These are phyloP conservation scores for Microcera coccophila DNA, from an alignment of 2,329 filamentous ascomycete genomes.

Conservation along the genomic window DNA sequence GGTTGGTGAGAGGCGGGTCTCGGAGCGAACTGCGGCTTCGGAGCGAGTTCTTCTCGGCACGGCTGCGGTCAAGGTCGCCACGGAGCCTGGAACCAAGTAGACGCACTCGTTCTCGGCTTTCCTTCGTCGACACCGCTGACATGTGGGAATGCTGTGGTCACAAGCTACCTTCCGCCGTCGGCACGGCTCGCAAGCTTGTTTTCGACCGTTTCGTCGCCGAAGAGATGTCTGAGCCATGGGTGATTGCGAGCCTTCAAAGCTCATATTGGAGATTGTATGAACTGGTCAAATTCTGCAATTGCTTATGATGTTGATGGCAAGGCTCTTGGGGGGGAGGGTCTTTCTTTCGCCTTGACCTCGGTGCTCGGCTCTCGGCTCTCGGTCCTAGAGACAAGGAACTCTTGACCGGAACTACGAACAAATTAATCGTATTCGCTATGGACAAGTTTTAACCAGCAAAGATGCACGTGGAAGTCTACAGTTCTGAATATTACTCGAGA, in stretches of 20 bases:
- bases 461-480: too few species aligned
- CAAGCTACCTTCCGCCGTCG: conserved; percentile 25
- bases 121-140: conserved; percentile 28
- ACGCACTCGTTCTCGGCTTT: conserved; percentile 6
- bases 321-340: too few species aligned
- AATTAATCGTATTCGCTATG: too few species aligned
- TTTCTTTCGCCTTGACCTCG: too few species aligned
- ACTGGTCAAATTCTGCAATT: too few species aligned
- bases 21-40: background rate
- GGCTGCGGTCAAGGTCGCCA: background rate
- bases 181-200: conserved; percentile 13
- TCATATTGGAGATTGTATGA: background rate
- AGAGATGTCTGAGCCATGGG: background rate
- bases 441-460: too few species aligned
- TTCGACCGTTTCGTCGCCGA: conserved; percentile 11
- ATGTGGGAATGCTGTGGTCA: conserved; percentile 35
- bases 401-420: too few species aligned
- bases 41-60: too few species aligned
- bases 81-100: conserved; percentile 2
- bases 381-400: too few species aligned
- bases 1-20: too few species aligned
- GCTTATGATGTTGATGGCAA: background rate
- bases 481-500: too few species aligned
- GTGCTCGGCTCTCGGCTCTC: background rate
- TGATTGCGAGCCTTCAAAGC: background rate